These are phyloP conservation scores for Perkinsus olseni DNA, from an alignment of 169 alveolate species.

Conservation along the genomic window DNA sequence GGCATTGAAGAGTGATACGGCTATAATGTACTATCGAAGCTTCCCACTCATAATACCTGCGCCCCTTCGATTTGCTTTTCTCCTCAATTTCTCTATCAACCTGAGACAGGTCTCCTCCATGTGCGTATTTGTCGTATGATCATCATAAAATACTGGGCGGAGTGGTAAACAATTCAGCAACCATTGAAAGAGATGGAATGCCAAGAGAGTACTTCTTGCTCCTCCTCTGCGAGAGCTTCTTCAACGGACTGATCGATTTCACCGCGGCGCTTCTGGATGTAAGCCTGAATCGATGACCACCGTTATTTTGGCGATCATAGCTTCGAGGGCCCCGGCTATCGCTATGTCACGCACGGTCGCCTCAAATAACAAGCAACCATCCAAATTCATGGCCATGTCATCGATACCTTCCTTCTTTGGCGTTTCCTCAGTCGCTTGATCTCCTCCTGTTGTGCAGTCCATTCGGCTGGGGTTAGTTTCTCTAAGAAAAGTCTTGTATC, in stretches of 20 bases:
- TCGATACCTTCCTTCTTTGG: not conserved
- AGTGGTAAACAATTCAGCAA: too few species aligned
- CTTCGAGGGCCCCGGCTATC: not conserved
- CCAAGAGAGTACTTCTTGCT: not conserved
- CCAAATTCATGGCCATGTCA: not conserved
- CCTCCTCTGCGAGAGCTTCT: not conserved
- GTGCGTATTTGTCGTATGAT: too few species aligned
- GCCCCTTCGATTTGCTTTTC: not conserved
- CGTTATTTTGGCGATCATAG: not conserved
- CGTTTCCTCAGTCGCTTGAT: slow-evolving; percentile 13
- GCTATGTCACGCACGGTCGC: too few species aligned
- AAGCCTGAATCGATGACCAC: not conserved
- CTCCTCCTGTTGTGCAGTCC: slow-evolving; percentile 27
- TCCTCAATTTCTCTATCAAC: not conserved
- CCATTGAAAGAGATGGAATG: not conserved
- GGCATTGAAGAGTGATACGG: too few species aligned
- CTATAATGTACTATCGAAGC: not conserved
- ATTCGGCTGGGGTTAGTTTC: slow-evolving; percentile 38
- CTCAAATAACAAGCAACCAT: too few species aligned
- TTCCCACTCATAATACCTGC: not conserved
- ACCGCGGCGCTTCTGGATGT: not conserved
- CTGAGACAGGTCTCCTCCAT: not conserved
- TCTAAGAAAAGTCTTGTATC: slow-evolving; percentile 22
- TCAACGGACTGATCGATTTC: not conserved
- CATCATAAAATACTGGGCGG: too few species aligned